Conservation (phyloP, 306 rosid genomes). For the Begonia peltatifolia region DNA sequence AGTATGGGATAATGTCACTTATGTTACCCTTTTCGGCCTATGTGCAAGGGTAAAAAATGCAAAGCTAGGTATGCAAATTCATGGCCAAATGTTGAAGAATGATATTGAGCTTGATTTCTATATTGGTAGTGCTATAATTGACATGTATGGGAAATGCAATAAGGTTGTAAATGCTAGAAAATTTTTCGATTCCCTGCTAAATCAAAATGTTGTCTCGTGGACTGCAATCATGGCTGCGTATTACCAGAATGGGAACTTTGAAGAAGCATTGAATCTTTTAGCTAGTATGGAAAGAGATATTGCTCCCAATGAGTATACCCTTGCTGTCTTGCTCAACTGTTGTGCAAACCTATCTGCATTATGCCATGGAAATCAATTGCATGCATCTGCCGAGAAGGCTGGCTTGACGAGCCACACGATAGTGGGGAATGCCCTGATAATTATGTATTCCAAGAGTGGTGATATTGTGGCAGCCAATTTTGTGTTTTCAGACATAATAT, state of each 20-base stretch:
- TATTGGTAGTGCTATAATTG: constrained; percentile 10
- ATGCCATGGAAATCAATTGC: constrained; percentile 10
- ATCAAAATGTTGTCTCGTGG: constrained; percentile 11
- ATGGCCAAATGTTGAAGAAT: constrained; percentile 11
- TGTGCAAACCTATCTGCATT: constrained; percentile 10
- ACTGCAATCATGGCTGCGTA: constrained; percentile 8
- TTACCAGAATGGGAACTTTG: constrained; percentile 13
- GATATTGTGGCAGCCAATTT: constrained; percentile 5
- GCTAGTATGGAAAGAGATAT: constrained; percentile 10
- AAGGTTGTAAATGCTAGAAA: constrained; percentile 4
- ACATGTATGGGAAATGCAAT: constrained; percentile 14
- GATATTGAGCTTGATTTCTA: constrained; percentile 6
- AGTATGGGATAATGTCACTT: constrained; percentile 10
- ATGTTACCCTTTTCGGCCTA: constrained; percentile 8
- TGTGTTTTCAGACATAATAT: constrained; percentile 4
- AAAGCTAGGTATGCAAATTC: constrained; percentile 11
- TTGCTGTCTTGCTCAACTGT: constrained; percentile 12
- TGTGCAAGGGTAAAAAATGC: constrained; percentile 10
- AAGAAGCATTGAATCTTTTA: constrained; percentile 11
- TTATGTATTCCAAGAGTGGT: constrained; percentile 13
- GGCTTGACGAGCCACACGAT: constrained; percentile 9
- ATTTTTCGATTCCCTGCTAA: constrained; percentile 8
- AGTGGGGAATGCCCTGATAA: constrained; percentile 14
- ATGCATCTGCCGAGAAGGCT: constrained; percentile 9
- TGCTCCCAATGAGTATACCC: constrained; percentile 12